Evolutionary conservation across 768 basidiomycete genomes (phyloP), one percentile per base, ranked within the genome.

Genomic region (Podaxis sp.): DNA sequence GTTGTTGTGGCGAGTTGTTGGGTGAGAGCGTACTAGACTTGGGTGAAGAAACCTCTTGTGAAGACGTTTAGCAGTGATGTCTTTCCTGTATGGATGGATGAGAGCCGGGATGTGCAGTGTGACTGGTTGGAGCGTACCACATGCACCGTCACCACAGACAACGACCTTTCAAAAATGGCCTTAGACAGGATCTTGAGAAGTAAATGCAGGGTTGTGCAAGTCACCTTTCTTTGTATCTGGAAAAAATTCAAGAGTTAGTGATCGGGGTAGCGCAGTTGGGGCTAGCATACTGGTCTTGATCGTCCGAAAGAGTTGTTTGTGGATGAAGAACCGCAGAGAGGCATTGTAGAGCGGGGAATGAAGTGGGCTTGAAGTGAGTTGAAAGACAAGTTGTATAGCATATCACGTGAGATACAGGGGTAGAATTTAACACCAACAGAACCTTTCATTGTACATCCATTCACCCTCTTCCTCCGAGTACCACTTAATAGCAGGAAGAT

Each of bases 81-180:
- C 80, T 93, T 92, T 68, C 89, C 89, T 90, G 67, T 33, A 67
- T 64, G 66, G 52, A n/a, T 64, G 46, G 64, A 54, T 53, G 17
- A 63, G 51, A 49, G 71, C 70, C 68, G 62, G 61, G 58, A 66
- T 64, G 53, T 53, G 58, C 40, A 59, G 63, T 52, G 61, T 57
- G 54, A 66, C 58, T 24, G 60, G 53, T 28, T 22, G 40, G 17
- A 59, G 74, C 84, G 63, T 70, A 91, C 96, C 96, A 70, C 92
- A 95, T 59, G 96, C 96, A 68, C 96, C 96, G 76, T 99, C 96
- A 40, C 96, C 96, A 65, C 95, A 90, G n/a, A 99, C 96, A 28
- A 95, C 91, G 42, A 93, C 80, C 80, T 81, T 63, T 49, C 2
- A 65, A 26, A 59, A 63, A 61, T 54, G 65, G 36, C 57, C 36